Evolutionary conservation across 192 early-diverging fungal genomes (phyloP), one percentile per base, ranked within the genome.

Genomic region (Chytriomyces confervae): DNA sequence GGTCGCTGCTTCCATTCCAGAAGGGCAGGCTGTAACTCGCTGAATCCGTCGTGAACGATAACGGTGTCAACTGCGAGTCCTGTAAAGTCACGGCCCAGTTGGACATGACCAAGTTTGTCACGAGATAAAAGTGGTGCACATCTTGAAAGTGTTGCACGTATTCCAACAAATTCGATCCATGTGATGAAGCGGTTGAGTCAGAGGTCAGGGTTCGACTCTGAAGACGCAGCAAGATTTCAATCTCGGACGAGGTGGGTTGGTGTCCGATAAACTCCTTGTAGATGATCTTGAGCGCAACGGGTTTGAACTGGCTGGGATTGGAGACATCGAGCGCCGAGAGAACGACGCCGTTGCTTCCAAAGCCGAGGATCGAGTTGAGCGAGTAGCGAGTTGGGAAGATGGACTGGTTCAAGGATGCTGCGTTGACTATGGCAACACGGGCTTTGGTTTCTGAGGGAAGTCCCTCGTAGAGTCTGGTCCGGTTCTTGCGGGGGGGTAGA

Each of bases 271-370:
- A 36, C 11, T 9, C 23, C 46, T 69, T 71, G 69, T 79, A 79
- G 48, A 79, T 79, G 77, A 79, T 79, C 47, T 79, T 79, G 62
- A 79, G 50, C 50, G 77, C 77, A 6, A 79, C 65, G 51, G 49
- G 44, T 5, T 44, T 8, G 13, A 9, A 23, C 9, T 27, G n/a
- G 2, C 9, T 50, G 8, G 53, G 60, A 9, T 13, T 23, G 36
- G 36, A 9, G 44, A 36, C 61, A 45, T 18, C 49, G 11, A 36
- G 8, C 16, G 76, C 76, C 24, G 61, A 61, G 11, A 79, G 72
- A 23, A 73, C 63, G 16, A 74, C 78, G 50, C 78, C 78, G 53
- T 79, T 79, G 36, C 72, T 13, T 6, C 78, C 78, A 47, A 79
- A 79, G 7, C 78, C 78, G 51, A 79, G n/a, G 51, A 79, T 60